Base-by-base conservation (phyloP, 2,329 filamentous ascomycete genomes). In the Claviceps capensis region DNA sequence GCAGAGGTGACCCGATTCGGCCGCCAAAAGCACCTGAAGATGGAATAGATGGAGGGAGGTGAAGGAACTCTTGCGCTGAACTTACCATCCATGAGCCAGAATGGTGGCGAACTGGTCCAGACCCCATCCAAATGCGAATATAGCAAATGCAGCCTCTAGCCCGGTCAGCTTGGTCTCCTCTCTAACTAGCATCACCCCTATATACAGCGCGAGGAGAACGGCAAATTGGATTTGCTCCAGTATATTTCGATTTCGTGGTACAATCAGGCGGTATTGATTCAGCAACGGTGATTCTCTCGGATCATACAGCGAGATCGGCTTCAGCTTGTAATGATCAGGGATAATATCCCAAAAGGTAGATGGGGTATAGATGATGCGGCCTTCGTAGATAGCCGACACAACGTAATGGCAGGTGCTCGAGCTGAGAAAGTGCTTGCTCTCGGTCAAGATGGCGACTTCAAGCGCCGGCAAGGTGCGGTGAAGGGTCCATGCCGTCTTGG, bases 211-310 rank as follows among this genome's bases (percentile, higher is more conserved):
- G 13, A 93, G 72, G 1, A 94, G 71, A 8, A 85, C 68, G 30
- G 83, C 61, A 62, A 93, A 94, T 60, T 93, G 86, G 17, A 77
- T 71, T 2, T 85, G 76, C 66, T 94, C 88, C 51, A 93, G 75
- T 30, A 85, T 69, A 61, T 86, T 90, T 52, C 88, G 74, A 0
- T 84, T 91, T 14, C 86, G 76, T 11, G 88, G 88, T 8, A 94
- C 88, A 56, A 89, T 85, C 7, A 94, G 75, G 1, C 88, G 84
- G 62, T 93, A 93, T 63, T 94, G 88, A 60, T 94, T 91, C 22
- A 94, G 74, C 26, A 90, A 63, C 1, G 86, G 85, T 5, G 84
- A 86, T 56, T 82, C 79, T 16, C 84, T 73, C 1, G 87, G 88
- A 60, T 90, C 83, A 64, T 93, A 93, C 0, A 93, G 70, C 7